phyloP scores from a whole-genome alignment of 2,329 filamentous ascomycete species.

The Metarhizium sp. region DNA sequence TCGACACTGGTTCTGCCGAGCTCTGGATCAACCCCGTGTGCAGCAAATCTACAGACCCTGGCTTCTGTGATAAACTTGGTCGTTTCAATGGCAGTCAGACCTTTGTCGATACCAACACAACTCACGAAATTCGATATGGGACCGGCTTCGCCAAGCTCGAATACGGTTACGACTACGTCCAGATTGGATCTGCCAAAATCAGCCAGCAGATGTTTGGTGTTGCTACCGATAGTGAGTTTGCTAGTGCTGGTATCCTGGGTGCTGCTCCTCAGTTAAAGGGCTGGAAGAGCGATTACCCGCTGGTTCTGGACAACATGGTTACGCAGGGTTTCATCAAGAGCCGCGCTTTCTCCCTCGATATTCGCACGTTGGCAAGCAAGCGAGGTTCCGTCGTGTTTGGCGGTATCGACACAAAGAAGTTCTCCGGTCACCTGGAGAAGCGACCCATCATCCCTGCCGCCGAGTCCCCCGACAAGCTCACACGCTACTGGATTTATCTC shows the following conservation, averaged over 20 bases:
- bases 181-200: constrained; percentile 21
- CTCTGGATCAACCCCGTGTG: constrained; percentile 34
- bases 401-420: constrained; percentile 48
- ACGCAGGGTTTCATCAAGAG: constrained; percentile 27
- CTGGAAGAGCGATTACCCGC: constrained; percentile 24
- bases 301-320: constrained; percentile 24
- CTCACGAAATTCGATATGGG: constrained; percentile 20
- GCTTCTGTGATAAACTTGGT: constrained; percentile 19
- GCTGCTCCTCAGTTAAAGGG: constrained; percentile 22
- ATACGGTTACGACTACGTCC: constrained; percentile 24
- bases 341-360: constrained; percentile 25
- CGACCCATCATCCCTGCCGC: constrained; percentile 43
- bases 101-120: constrained; percentile 16
- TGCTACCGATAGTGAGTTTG: constrained; percentile 20
- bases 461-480: constrained; percentile 22
- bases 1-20: constrained; percentile 32
- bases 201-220: constrained; percentile 27
- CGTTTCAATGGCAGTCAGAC: constrained; percentile 22
- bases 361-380: constrained; percentile 20
- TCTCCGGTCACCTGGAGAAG: constrained; percentile 41
- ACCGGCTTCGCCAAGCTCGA: constrained; percentile 22
- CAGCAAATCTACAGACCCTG: constrained; percentile 17
- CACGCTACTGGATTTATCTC: constrained; percentile 33
- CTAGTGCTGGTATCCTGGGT: constrained; percentile 24
- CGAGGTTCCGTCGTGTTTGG: constrained; percentile 38